These are phyloP conservation scores for Chlamydomonas sp. DNA, from an alignment of 139 green algal species.

Conservation along the genomic window DNA sequence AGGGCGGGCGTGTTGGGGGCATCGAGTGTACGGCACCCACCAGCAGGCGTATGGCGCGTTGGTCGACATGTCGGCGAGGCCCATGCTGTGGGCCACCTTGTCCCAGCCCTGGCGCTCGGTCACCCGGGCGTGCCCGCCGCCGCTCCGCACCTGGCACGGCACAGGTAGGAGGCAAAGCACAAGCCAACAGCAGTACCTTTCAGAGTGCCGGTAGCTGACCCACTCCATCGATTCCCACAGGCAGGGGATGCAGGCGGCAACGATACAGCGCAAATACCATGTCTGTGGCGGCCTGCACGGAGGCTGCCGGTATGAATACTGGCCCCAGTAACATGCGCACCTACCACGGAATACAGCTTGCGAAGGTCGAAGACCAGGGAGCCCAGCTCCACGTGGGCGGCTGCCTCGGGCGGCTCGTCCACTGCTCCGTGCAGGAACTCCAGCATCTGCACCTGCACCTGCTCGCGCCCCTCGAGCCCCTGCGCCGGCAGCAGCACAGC, in stretches of 20 bases:
- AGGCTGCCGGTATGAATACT: background rate
- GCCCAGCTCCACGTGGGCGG: background rate
- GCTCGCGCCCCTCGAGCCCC: background rate
- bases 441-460: background rate
- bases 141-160: too few relatives aligned
- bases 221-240: too few relatives aligned
- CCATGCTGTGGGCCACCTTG: background rate
- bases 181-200: too few relatives aligned
- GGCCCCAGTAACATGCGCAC: background rate
- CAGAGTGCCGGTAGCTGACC: too few relatives aligned
- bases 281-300: too few relatives aligned
- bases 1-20: too few relatives aligned
- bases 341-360: conserved; percentile 10
- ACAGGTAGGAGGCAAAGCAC: too few relatives aligned
- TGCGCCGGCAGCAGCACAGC: too few relatives aligned
- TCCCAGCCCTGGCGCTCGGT: background rate
- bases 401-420: background rate
- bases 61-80: background rate
- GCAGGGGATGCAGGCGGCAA: too few relatives aligned
- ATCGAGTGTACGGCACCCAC: background rate
- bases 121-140: too few relatives aligned
- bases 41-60: background rate
- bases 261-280: too few relatives aligned
- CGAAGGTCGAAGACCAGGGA: conserved; percentile 14
- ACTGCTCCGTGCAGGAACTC: conserved; percentile 5